Evolutionary conservation across 1,284 basidiomycete genomes (phyloP).

Genomic region (Cryptococcus wingfieldii): DNA sequence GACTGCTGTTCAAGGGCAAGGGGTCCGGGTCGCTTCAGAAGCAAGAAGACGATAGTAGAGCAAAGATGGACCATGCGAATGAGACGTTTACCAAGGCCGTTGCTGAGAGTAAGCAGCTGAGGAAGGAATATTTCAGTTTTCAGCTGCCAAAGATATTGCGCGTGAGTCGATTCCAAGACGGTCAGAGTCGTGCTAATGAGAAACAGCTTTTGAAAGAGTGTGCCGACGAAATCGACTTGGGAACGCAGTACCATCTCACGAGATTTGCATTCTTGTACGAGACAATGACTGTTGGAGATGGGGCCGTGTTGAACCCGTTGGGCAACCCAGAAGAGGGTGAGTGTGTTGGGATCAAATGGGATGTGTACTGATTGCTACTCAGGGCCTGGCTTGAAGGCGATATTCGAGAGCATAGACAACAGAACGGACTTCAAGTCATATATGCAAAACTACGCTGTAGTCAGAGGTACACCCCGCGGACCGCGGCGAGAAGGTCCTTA

Average conservation of each 20-base stretch:
- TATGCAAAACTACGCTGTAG: slow-evolving; percentile 92
- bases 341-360: background rate
- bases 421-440: slow-evolving; percentile 90
- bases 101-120: slow-evolving; percentile 79
- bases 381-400: slow-evolving; percentile 75
- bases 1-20: slow-evolving; percentile 84
- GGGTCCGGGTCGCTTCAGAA: slow-evolving; percentile 87
- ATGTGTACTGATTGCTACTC: slow-evolving; percentile 7
- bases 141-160: slow-evolving; percentile 89
- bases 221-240: slow-evolving; percentile 92
- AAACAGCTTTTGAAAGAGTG: slow-evolving; percentile 89
- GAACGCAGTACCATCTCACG: slow-evolving; percentile 92
- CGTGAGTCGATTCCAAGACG: slow-evolving; percentile 54
- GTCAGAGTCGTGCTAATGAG: background rate
- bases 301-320: slow-evolving; percentile 59
- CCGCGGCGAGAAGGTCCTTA: slow-evolving; percentile 75
- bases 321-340: slow-evolving; percentile 33
- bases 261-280: slow-evolving; percentile 94
- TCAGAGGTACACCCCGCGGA: slow-evolving; percentile 64
- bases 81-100: slow-evolving; percentile 89
- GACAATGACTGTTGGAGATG: slow-evolving; percentile 82
- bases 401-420: slow-evolving; percentile 89
- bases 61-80: slow-evolving; percentile 75
- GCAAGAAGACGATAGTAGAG: slow-evolving; percentile 90
- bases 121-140: slow-evolving; percentile 97